Base-by-base conservation (phyloP, 208 protist species). In the Herpetomonas samuelpessoai region DNA sequence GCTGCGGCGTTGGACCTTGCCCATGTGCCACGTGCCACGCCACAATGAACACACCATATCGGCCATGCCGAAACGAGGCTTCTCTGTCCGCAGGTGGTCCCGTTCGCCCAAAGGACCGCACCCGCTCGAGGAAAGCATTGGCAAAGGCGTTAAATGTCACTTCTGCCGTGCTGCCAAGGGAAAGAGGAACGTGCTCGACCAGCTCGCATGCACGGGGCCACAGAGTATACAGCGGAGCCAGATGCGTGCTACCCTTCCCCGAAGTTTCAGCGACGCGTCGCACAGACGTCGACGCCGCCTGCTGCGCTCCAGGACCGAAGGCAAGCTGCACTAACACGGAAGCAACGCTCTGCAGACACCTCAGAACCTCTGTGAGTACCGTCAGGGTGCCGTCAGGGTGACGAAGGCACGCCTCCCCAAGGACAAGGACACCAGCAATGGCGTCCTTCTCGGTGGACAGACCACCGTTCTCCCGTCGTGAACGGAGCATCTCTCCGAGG, bases 131-230 rank as follows among this genome's bases (percentile, higher is more conserved):
- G 38, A 62, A 35, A 6, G 45, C 53, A 2, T 10, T 25, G 4
- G 48, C 53, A 21, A 68, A 51, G 4, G 52, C n/a, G 29, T 41
- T 38, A 19, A 54, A 44, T 10, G 62, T 35, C 10, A 28, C 27
- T 0, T 62, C 28, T 7, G 68, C 62, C 16, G 51, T 56, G 22
- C 45, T 39, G 12, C 54, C 54, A 1, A 61, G n/a, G 22, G 60
- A 49, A 22, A 74, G 45, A 14, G 73, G 73, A 4, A 62, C 62
- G 44, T 30, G 30, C 24, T 71, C 71, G 22, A 88, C 62, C 14
- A 82, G 48, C 31, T 48, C 48, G 47, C 81, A 84, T n/a, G 70
- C 74, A 6, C 74, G 58, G 21, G 41, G 18, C 68, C 78, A 79
- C 35, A 84, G 30, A 22, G 6, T 26, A 14, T 25, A 55, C 21